Evolutionary conservation across 768 basidiomycete genomes (phyloP), one percentile per base, ranked within the genome.

Genomic region (Phaeotremella fagi): DNA sequence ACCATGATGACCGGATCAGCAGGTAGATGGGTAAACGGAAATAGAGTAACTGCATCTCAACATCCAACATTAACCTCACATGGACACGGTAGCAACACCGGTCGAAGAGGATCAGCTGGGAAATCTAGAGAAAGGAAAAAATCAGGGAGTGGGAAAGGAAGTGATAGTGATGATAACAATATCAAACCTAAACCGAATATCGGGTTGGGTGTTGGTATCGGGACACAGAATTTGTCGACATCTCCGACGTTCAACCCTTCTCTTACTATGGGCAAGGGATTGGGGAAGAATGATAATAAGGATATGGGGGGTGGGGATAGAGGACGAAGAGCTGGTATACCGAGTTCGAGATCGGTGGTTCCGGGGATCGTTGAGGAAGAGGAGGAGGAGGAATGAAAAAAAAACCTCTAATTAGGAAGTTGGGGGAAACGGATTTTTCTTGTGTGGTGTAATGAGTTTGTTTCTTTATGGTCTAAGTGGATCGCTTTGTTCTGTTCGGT

Each of bases 311-410:
- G 37, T 48, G 45, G 52, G 16, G 29, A 46, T 4, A 45, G 54
- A 18, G 38, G 50, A 15, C 33, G 33, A 16, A 44, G 54, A 22
- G 48, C 49, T 12, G 50, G 59, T 12, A n/a, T 55, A 35, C 54
- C 49, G 11, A 28, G 31, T 45, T 44, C 48, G 26, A 25, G 55
- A 37, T 55, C 53, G 27, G 50, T 45, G 23, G 52, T 50, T 18
- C 50, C 61, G 18, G 49, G 52, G 9, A 54, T 60, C 4, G 48
- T 56, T 20, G 60, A 62, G 33, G 60, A 62, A 38, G 61, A 63
- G 37, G 61, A 63, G 45, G 61, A 59, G 16, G 61, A 63, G 48
- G 60, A 59, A 45, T 42, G 47, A 35, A 33, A n/a, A n/a, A n/a
- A n/a, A n/a, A n/a, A n/a, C n/a, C n/a, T n/a, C n/a, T n/a, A n/a